Base-by-base conservation (phyloP, 1,284 basidiomycete genomes). In the Phellopilus nigrolimitatus region DNA sequence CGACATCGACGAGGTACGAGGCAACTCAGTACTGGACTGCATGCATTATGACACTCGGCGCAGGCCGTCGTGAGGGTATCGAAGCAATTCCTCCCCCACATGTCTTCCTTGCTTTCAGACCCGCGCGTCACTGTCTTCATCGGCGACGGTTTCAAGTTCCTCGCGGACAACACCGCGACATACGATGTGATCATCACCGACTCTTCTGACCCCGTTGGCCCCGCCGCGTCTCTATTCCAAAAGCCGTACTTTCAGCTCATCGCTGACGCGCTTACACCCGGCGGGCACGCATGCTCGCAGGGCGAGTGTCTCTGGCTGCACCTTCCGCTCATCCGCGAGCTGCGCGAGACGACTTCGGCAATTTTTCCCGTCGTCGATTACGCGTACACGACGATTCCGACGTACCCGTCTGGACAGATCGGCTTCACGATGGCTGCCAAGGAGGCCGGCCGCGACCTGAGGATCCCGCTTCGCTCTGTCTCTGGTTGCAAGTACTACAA, bases 161-260 rank as follows among this genome's bases (percentile, higher is more conserved):
- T 99, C 52, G 84, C 88, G 40, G 86, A 92, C 56, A 88, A 95
- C 70, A 81, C 89, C 63, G 77, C 84, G 58, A 84, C 87, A 57
- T 99, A 97, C 81, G 95, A 99, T 66, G 92, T 91, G 59, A 98
- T 99, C 75, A 90, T 99, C 74, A 99, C 93, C 59, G 95, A 99
- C 71, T 98, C 95, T 33, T 98, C 95, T 21, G 97, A 99, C 71
- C 95, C 97, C 42, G 94, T 97, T 55, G 95, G 97, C 36, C 95
- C 95, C 40, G 95, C 95, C 47, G 87, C 87, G 54, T 83, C 90
- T 24, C 86, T 99, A 59, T 99, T 99, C 80, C 82, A 99, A 73
- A 91, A 94, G 68, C 91, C 95, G 1, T 99, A 97, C 81, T 99
- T 98, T 74, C 81, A 93, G 66, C 84, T 99, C 44, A 81, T 99